Evolutionary conservation across 106 monocot genomes (phyloP), one percentile per base, ranked within the genome.

Genomic region (Dioscorea alata): DNA sequence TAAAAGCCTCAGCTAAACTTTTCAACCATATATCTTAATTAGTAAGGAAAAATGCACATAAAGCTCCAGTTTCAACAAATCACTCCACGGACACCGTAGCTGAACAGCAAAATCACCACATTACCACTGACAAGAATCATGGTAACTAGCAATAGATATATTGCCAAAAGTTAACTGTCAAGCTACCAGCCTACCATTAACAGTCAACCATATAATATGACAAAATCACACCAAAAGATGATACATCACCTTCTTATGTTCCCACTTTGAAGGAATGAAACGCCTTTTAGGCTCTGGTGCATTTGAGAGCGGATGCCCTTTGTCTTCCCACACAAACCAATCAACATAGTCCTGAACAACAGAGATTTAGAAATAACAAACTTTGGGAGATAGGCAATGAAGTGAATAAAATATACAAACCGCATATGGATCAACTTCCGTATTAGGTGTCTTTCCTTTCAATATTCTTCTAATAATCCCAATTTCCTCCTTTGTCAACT

Each of bases 221-320:
- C 42, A 42, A 42, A 42, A 42, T 42, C 42, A 42, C 42, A 42
- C 42, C 42, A 42, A 10, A 42, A 42, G 42, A 42, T 42, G 42
- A 8, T 42, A 0, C 18, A 5, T 13, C 72, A 93, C 97, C 89
- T 85, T 99, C 71, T 93, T 93, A 50, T 87, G 85, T 53, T 99
- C 97, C 89, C 90, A 93, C 71, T 93, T 99, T 18, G 97, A 99
- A 71, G 92, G 97, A 65, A 90, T 70, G 54, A 99, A 99, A 49
- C 97, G 86, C 66, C 97, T 84, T 72, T 99, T 99, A 77, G 97
- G 97, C 78, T 99, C 97, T 52, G 97, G 92, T n/a, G 89, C 97
- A 93, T 73, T 87, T 63, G 92, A 92, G 66, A 99, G 85, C 18
- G 97, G 89, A 67, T 85, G 79, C n/a, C 87, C 92, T 71, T 88